Percentiles rank a stretch among this genome's conserved stretches.
Evolutionary conservation across 176 grass and related monocot species (phyloP).

Genomic region (Zizania latifolia): DNA sequence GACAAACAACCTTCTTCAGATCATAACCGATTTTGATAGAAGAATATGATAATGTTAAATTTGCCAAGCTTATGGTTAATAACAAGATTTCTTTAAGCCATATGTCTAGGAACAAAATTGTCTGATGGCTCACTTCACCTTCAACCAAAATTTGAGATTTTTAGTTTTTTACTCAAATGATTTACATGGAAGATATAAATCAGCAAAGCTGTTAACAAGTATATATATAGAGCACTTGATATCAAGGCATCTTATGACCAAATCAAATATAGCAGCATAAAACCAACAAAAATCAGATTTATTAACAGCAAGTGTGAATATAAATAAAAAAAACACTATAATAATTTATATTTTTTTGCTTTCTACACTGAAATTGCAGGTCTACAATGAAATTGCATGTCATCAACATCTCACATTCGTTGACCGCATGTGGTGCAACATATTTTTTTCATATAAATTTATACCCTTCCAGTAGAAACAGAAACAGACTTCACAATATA

Average conservation of each 20-base stretch:
- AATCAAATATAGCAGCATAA: background rate
- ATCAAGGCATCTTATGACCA: background rate
- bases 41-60: background rate
- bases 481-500: background rate
- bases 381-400: no score
- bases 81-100: background rate
- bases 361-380: background rate
- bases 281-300: background rate
- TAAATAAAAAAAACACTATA: background rate
- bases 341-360: background rate
- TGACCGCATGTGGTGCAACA: background rate
- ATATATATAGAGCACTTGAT: no score
- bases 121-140: background rate
- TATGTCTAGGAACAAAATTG: background rate
- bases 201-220: background rate
- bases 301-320: background rate
- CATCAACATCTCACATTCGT: background rate
- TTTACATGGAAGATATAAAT: background rate
- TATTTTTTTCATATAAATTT: background rate
- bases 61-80: background rate
- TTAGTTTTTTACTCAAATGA: background rate
- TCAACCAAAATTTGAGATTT: background rate
- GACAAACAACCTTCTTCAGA: background rate
- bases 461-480: background rate
- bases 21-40: background rate